Conservation (phyloP, 176 grass and related monocot genomes). For the Raddia guianensis region DNA sequence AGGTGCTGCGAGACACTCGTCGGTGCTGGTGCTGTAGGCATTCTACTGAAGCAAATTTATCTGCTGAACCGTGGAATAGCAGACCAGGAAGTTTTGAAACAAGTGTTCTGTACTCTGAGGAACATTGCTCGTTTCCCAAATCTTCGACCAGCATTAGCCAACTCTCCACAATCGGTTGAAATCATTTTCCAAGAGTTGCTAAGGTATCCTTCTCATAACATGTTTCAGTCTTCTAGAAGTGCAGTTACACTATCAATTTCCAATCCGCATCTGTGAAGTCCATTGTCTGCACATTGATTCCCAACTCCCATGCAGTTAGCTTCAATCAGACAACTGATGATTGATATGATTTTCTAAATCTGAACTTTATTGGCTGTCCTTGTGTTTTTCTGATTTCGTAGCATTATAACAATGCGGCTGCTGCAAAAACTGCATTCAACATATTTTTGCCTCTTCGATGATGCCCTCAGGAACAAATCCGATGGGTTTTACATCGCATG, state of each 20-base stretch:
- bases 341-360: neutral
- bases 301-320: neutral
- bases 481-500: conserved; percentile 51
- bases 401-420: neutral
- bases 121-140: conserved; percentile 50
- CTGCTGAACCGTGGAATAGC: conserved; percentile 58
- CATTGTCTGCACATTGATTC: neutral
- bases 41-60: conserved; percentile 57
- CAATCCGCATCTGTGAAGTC: neutral
- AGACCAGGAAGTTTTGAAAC: conserved; percentile 73
- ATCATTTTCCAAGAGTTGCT: conserved; percentile 66
- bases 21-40: conserved; percentile 50
- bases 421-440: neutral
- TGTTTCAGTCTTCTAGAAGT: neutral
- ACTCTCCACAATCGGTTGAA: conserved; percentile 30
- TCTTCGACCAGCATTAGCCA: conserved; percentile 43
- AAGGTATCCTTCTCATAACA: conserved; percentile 39
- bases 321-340: conserved; percentile 3
- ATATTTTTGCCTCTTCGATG: conserved; percentile 18
- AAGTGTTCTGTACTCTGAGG: conserved; percentile 56
- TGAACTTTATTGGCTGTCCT: neutral
- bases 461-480: conserved; percentile 50
- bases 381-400: conserved; percentile 1
- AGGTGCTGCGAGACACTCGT: conserved; percentile 63
- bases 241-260: neutral